These are phyloP conservation scores for Candida hispaniensis DNA, from an alignment of 805 yeast genomes.

Conservation along the genomic window DNA sequence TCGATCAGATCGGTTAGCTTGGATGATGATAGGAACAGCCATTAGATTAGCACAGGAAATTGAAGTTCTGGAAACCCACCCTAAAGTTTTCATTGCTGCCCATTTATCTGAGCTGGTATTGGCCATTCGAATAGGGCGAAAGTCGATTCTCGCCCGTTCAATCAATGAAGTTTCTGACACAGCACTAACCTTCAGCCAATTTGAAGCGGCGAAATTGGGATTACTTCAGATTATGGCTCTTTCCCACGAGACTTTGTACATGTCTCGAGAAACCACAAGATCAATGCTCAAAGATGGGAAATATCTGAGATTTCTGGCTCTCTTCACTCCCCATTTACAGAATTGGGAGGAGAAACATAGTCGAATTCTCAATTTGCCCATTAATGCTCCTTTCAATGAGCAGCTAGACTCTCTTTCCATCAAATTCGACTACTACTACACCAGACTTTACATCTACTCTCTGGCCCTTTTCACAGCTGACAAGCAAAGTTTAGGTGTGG, in stretches of 20 bases:
- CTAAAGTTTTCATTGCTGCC: slow-evolving; percentile 69
- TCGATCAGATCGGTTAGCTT: slow-evolving; percentile 79
- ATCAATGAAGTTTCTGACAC: slow-evolving; percentile 40
- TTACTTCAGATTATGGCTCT: slow-evolving; percentile 65
- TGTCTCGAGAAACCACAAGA: slow-evolving; percentile 32
- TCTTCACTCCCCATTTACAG: slow-evolving; percentile 65
- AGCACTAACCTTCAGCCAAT: slow-evolving; percentile 41
- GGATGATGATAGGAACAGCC: slow-evolving; percentile 87
- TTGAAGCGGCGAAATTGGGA: slow-evolving; percentile 72
- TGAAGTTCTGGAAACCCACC: slow-evolving; percentile 64
- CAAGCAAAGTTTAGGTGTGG: slow-evolving; percentile 38
- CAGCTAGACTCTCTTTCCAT: slow-evolving; percentile 40
- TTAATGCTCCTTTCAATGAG: slow-evolving; percentile 10
- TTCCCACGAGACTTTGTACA: slow-evolving; percentile 76
- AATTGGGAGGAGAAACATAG: slow-evolving; percentile 65
- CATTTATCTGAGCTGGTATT: slow-evolving; percentile 75
- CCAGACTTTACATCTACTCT: slow-evolving; percentile 74
- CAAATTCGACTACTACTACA: slow-evolving; percentile 73
- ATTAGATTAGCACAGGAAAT: slow-evolving; percentile 78
- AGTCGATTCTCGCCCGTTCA: slow-evolving; percentile 67
- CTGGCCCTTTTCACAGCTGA: slow-evolving; percentile 52
- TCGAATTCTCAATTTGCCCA: slow-evolving; percentile 33
- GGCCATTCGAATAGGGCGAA: slow-evolving; percentile 68
- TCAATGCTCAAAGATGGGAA: slow-evolving; percentile 28
- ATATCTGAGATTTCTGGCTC: slow-evolving; percentile 57